Percentiles rank a stretch among this genome's conserved stretches.
These are phyloP conservation scores for Fomitopsis betulina DNA, from an alignment of 1,284 basidiomycete genomes.

Conservation along the genomic window DNA sequence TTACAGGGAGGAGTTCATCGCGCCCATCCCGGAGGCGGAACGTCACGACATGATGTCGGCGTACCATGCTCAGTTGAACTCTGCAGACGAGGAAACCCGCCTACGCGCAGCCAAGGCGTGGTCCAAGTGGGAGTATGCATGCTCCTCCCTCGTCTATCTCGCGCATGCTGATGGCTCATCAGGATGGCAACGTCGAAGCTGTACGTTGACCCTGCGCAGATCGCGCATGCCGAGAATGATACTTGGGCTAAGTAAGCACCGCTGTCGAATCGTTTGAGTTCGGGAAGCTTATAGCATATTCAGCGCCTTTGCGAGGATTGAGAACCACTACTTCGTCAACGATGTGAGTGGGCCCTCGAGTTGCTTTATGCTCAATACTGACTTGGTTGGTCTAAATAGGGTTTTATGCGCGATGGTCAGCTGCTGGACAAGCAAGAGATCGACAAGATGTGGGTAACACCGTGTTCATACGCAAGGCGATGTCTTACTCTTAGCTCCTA, in stretches of 20 bases:
- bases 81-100: slow-evolving; percentile 64
- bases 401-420: slow-evolving; percentile 89
- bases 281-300: not conserved
- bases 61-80: slow-evolving; percentile 82
- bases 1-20: slow-evolving; percentile 71
- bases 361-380: not conserved
- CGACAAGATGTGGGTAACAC: slow-evolving; percentile 71
- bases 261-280: slow-evolving; percentile 2
- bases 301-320: slow-evolving; percentile 86
- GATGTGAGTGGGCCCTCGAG: slow-evolving; percentile 36
- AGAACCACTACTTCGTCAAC: slow-evolving; percentile 91
- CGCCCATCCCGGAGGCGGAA: slow-evolving; percentile 78
- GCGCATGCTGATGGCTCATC: not conserved
- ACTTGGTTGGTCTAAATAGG: slow-evolving; percentile 32
- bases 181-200: slow-evolving; percentile 82
- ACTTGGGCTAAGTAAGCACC: slow-evolving; percentile 67
- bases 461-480: not conserved
- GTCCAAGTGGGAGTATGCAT: slow-evolving; percentile 83
- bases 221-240: slow-evolving; percentile 71
- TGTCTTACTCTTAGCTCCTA: not conserved
- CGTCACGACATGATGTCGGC: slow-evolving; percentile 78
- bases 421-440: slow-evolving; percentile 81
- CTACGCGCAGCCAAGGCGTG: slow-evolving; percentile 80
- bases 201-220: slow-evolving; percentile 60
- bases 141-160: not conserved